Conservation (phyloP, 192 early-diverging fungal genomes). For the Entomortierella chlamydospora region DNA sequence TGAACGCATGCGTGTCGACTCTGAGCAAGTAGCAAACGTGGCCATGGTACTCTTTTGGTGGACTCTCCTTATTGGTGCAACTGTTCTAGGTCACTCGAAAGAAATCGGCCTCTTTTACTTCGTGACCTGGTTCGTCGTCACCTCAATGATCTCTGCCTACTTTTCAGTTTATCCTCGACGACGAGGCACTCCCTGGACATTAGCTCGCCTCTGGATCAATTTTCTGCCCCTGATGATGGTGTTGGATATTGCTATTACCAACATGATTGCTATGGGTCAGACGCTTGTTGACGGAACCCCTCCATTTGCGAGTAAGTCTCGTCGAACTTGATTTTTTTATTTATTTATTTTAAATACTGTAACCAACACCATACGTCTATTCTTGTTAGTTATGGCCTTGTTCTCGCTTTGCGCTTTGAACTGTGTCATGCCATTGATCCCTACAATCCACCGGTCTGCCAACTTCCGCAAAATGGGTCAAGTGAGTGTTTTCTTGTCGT, state of each 20-base stretch:
- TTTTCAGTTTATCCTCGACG: slow-evolving; percentile 26
- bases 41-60: slow-evolving; percentile 61
- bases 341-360: too few relatives aligned
- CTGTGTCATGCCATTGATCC: slow-evolving; percentile 57
- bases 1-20: slow-evolving; percentile 46
- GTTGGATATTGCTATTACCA: slow-evolving; percentile 53
- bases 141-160: slow-evolving; percentile 42
- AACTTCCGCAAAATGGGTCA: slow-evolving; percentile 33
- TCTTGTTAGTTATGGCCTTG: slow-evolving; percentile 54
- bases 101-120: slow-evolving; percentile 56
- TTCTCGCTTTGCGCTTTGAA: slow-evolving; percentile 51
- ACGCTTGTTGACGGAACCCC: slow-evolving; percentile 65
- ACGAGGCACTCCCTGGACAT: slow-evolving; percentile 36
- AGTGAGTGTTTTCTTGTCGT: slow-evolving; percentile 38
- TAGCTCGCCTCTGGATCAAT: slow-evolving; percentile 48
- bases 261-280: slow-evolving; percentile 61
- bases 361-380: too few relatives aligned
- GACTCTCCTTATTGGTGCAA: slow-evolving; percentile 52
- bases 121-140: slow-evolving; percentile 52
- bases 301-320: slow-evolving; percentile 56
- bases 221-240: slow-evolving; percentile 52
- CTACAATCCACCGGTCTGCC: slow-evolving; percentile 57
- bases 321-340: neutral
- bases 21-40: slow-evolving; percentile 42
- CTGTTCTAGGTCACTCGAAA: slow-evolving; percentile 17